Base-by-base conservation (phyloP, 2,329 filamentous ascomycete species). In the Penicillium sp. region DNA sequence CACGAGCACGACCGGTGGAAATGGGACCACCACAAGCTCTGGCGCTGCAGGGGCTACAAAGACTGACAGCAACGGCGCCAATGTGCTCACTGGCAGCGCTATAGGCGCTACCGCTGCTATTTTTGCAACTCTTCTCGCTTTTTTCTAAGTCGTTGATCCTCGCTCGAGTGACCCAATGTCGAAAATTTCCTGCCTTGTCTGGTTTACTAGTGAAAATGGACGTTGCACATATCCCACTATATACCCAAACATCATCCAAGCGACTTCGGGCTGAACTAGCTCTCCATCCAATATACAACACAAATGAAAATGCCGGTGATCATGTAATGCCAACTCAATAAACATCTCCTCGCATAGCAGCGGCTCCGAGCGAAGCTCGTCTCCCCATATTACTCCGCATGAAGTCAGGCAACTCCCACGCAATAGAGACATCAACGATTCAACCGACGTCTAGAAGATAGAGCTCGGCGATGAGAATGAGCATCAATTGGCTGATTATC, bases 401-500 rank as follows among this genome's bases (percentile, higher is more conserved):
- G n/a, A 49, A 34, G 31, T 14, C 10, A 35, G 4, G 11, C 47
- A 28, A 35, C 20, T 20, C 12, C 20, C 47, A n/a, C 20, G n/a
- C 28, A 14, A 10, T n/a, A 17, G 22, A 20, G 5, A 7, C 7
- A 45, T 25, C 20, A 15, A 22, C 22, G 4, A 22, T 22, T 22
- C 22, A 22, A 45, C 6, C 15, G 22, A 48, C 2, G 31, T 5
- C 47, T 20, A 2, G 1, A 20, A 49, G 31, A 49, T 35, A 31
- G 28, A 35, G 31, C 31, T 35, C 47, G 49, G 49, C 20, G 49
- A 39, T 28, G 15, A 22, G 4, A n/a, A 15, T 25, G 20, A 28
- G 7, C 35, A 28, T 52, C 35, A 28, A 52, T 37, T 38, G 49
- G 49, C 37, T 20, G 3, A 15, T 75, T 49, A 71, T 68, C 6